Evolutionary conservation across 2,329 filamentous ascomycete species (phyloP).

Genomic region (Epichloe baconii): DNA sequence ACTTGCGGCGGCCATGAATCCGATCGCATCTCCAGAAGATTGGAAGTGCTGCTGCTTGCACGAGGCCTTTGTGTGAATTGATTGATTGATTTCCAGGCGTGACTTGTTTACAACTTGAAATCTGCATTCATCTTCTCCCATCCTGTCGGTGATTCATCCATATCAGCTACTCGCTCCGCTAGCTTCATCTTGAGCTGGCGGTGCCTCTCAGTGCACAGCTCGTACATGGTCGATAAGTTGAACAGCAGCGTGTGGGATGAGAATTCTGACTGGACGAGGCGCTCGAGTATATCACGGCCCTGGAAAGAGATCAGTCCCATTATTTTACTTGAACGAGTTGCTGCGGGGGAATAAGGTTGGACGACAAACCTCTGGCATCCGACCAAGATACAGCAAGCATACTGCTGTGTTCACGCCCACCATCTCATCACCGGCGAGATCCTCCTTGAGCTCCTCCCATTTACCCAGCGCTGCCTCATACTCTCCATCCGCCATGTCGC

Average conservation of each 20-base stretch:
- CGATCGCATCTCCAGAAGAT: too few relatives aligned
- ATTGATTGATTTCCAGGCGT: background rate
- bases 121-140: conserved; percentile 62
- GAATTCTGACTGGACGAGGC: conserved; percentile 46
- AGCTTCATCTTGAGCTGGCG: conserved; percentile 56
- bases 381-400: conserved; percentile 68
- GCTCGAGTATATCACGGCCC: conserved; percentile 55
- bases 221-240: conserved; percentile 83
- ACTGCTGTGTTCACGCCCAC: conserved; percentile 73
- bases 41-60: background rate
- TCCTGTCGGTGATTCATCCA: conserved; percentile 42
- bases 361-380: conserved; percentile 50
- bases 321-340: too few relatives aligned
- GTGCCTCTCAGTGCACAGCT: conserved; percentile 72
- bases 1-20: background rate
- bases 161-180: conserved; percentile 53
- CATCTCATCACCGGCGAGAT: conserved; percentile 46
- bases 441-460: conserved; percentile 42
- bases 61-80: background rate
- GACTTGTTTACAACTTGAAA: conserved; percentile 52
- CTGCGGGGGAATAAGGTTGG: background rate
- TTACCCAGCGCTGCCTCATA: conserved; percentile 49
- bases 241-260: conserved; percentile 74
- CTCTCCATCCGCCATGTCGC: conserved; percentile 65
- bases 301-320: conserved; percentile 19